These are phyloP conservation scores for Mortierella sp. DNA, from an alignment of 371 early-diverging fungal genomes.

Conservation along the genomic window DNA sequence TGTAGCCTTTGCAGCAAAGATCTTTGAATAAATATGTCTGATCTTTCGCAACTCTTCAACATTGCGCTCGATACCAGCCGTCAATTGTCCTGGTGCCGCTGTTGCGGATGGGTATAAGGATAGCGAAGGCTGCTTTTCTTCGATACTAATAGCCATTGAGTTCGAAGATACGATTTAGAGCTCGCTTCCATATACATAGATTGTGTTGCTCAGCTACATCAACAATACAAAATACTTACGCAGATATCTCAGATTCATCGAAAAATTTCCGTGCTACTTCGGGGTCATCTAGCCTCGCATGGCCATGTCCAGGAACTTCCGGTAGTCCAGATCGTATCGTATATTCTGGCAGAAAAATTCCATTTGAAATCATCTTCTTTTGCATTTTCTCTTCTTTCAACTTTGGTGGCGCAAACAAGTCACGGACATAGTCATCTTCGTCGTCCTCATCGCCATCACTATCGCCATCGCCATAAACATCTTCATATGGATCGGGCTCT, in stretches of 20 bases:
- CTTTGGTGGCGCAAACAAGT: constrained; percentile 63
- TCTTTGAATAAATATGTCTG: constrained; percentile 80
- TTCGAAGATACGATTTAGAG: neutral
- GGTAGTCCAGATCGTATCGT: constrained; percentile 63
- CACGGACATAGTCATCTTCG: constrained; percentile 62
- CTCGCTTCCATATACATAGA: neutral
- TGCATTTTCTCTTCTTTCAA: constrained; percentile 44
- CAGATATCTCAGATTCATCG: constrained; percentile 42
- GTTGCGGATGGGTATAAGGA: constrained; percentile 72
- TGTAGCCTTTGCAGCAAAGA: constrained; percentile 76
- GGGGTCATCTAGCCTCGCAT: constrained; percentile 23
- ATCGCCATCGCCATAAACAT: constrained; percentile 61
- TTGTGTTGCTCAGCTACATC: neutral
- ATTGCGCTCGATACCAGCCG: constrained; percentile 71
- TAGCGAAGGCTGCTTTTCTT: constrained; percentile 57
- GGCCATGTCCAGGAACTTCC: constrained; percentile 52
- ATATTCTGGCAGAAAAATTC: constrained; percentile 70
- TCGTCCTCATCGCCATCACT: constrained; percentile 64
- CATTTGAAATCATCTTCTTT: constrained; percentile 58
- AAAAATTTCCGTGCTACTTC: constrained; percentile 36
- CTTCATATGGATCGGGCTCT: constrained; percentile 57
- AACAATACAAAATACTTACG: constrained; percentile 22
- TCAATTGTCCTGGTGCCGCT: constrained; percentile 73
- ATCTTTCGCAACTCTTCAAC: constrained; percentile 72
- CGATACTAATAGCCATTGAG: constrained; percentile 11